Base-by-base conservation (phyloP, 768 basidiomycete species). In the Serendipita indica region DNA sequence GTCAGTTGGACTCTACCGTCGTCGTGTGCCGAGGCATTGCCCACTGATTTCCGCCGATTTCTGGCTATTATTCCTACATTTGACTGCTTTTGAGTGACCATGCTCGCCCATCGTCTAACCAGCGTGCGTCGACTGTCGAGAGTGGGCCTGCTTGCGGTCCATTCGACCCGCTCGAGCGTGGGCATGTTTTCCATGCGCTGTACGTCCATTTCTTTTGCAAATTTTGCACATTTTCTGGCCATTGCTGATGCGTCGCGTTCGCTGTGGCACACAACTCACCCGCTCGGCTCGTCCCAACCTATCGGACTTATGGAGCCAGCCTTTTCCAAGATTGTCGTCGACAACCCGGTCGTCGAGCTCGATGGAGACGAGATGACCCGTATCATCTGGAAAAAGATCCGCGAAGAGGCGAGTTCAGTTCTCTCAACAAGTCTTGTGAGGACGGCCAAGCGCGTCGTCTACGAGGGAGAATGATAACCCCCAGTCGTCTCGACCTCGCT, bases 341-440 rank as follows among this genome's bases (percentile, higher is more conserved):
- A 79, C 67, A 91, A 92, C 67, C 91, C 91, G 3, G 80, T 96
- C 45, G 91, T 96, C 49, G 92, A 96, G 73, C 80, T 97, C 57
- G 92, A 97, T 69, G 92, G 92, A 46, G 93, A 96, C 72, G 94
- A 99, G 74, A 98, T 98, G 94, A 99, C 94, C 33, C 78, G 94
- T 64, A 96, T 99, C 67, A 99, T 98, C 69, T 97, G 89, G 91
- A 92, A 91, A 80, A 91, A 91, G 77, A 92, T 93, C 67, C 77
- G 89, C 60, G 87, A 96, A 66, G 90, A 96, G 81, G 91, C 90
- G 59, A 61, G 79, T 72, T 56, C 6, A 18, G 41, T 6, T n/a
- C 16, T 25, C 16, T 43, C 16, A 27, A 37, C 10, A 10, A n/a
- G 2, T 41, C 16, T 59, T 25, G 37, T 22, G 7, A 57, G 1